These are phyloP conservation scores for Solanum rostratum DNA, from an alignment of 257 asterid genomes.

Conservation along the genomic window DNA sequence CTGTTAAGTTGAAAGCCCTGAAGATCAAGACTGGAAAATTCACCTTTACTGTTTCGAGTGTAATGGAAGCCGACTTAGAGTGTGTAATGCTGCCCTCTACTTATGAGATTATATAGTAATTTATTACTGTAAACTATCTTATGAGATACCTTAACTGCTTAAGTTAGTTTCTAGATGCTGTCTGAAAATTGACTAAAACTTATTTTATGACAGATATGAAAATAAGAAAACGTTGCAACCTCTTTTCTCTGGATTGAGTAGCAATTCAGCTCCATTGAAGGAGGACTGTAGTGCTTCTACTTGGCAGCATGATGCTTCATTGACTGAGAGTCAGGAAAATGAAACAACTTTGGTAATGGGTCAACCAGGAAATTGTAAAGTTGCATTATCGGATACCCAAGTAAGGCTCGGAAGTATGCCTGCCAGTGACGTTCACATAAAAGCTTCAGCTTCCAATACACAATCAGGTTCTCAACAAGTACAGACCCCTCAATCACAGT, in stretches of 20 bases:
- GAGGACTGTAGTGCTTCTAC: not conserved
- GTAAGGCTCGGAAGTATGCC: conserved; percentile 23
- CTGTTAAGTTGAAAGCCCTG: not conserved
- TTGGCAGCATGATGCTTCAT: conserved; percentile 18
- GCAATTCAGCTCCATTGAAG: not conserved
- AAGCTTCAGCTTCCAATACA: conserved; percentile 15
- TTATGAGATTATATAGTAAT: not conserved
- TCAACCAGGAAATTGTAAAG: conserved; percentile 18
- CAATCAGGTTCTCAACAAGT: not conserved
- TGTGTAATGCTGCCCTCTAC: not conserved
- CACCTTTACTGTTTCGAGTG: not conserved
- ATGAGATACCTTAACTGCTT: not conserved
- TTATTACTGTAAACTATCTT: not conserved
- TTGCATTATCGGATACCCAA: conserved; percentile 35
- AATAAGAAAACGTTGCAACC: not conserved
- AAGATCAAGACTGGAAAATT: not conserved
- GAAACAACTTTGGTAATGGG: conserved; percentile 19
- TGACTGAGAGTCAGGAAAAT: conserved; percentile 33
- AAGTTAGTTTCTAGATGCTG: not conserved
- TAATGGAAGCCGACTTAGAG: not conserved
- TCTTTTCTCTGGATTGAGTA: not conserved
- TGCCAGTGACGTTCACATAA: conserved; percentile 19
- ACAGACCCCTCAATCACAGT: conserved; percentile 37
- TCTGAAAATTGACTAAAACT: not conserved
- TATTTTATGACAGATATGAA: not conserved